Conservation (phyloP, 192 early-diverging fungal species). For the Haplosporangium gracile region DNA sequence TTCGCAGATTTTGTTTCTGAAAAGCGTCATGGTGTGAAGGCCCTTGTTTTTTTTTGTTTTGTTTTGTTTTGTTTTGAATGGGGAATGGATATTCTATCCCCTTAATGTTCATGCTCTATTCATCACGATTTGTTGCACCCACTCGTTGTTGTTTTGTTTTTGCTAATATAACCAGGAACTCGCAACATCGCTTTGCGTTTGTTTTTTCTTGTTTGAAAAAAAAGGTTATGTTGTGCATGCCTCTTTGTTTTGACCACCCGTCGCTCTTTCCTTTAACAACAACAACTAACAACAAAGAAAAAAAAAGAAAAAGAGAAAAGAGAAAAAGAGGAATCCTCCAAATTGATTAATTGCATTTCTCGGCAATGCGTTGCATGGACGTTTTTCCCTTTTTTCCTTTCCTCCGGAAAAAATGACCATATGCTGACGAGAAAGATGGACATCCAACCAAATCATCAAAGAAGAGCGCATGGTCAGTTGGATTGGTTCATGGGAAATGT, state of each 20-base stretch:
- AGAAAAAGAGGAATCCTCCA: neutral
- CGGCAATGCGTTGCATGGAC: neutral
- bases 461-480: neutral
- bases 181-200: neutral
- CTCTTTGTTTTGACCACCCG: neutral
- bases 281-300: neutral
- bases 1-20: neutral
- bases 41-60: neutral
- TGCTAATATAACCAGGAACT: neutral
- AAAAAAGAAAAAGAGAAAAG: neutral
- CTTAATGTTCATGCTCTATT: neutral
- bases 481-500: slow-evolving; percentile 4
- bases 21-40: neutral
- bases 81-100: neutral
- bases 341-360: neutral
- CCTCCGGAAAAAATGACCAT: neutral
- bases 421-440: neutral
- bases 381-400: neutral
- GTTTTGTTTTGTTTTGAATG: neutral
- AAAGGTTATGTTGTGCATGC: slow-evolving; percentile 2
- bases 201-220: neutral
- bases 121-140: neutral
- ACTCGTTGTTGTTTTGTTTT: neutral
- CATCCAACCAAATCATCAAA: neutral
- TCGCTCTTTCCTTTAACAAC: neutral